Conservation (phyloP, 164 flowering plant species). For the Umbilicus rupestris region DNA sequence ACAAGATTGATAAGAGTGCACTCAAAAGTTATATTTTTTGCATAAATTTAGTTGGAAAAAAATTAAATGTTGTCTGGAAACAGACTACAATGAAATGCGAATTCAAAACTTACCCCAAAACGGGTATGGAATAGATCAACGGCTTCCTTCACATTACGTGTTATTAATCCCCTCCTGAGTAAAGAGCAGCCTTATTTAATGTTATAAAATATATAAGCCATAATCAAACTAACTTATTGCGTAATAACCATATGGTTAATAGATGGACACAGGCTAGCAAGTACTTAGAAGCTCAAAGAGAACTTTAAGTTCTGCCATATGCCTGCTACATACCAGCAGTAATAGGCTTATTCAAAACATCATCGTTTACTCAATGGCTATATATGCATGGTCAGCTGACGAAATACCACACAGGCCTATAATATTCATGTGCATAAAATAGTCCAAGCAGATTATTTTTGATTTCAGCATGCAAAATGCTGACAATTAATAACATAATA, state of each 20-base stretch:
- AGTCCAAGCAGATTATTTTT: neutral
- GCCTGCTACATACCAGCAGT: neutral
- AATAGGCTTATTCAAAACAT: no score
- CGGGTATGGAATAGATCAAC: conserved; percentile 78
- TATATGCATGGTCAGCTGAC: neutral
- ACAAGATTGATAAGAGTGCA: neutral
- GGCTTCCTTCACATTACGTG: conserved; percentile 78
- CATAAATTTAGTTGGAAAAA: neutral
- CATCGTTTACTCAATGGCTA: neutral
- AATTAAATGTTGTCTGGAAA: neutral
- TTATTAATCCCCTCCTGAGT: conserved; percentile 80
- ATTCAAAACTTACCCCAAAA: conserved; percentile 49
- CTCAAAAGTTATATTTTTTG: neutral
- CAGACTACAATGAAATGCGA: neutral
- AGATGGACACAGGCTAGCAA: neutral
- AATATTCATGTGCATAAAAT: neutral
- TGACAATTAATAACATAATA: neutral
- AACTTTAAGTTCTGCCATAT: neutral
- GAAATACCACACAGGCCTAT: no score
- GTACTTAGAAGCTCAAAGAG: neutral
- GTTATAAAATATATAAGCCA: neutral
- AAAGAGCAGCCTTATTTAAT: neutral
- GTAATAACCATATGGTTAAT: neutral
- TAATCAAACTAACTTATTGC: neutral
- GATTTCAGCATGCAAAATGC: neutral